Conservation (phyloP, 2,329 filamentous ascomycete genomes). For the Zalaria sp. region DNA sequence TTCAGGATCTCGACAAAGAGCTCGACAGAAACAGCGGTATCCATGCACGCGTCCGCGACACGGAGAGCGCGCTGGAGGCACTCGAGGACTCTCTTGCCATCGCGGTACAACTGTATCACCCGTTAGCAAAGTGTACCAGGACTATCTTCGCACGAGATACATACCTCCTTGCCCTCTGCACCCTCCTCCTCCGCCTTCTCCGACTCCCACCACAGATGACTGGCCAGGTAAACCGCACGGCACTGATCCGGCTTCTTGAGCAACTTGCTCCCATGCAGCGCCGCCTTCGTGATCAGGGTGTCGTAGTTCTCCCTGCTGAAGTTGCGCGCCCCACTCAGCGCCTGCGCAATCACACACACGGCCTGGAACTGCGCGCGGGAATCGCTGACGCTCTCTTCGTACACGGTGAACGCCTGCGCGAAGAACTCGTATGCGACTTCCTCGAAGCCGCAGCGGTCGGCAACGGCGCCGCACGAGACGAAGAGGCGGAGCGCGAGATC, state of each 20-base stretch:
- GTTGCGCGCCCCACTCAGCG: constrained; percentile 73
- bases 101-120: constrained; percentile 65
- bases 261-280: constrained; percentile 89
- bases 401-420: constrained; percentile 93
- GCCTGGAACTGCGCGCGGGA: constrained; percentile 96
- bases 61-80: constrained; percentile 89
- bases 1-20: constrained; percentile 97
- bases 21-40: constrained; percentile 91
- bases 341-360: constrained; percentile 83
- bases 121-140: constrained; percentile 10
- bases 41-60: constrained; percentile 98
- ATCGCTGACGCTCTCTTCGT: constrained; percentile 91
- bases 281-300: constrained; percentile 94
- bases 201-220: constrained; percentile 95
- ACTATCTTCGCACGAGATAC: neutral
- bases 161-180: constrained; percentile 14
- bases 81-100: constrained; percentile 92
- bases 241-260: constrained; percentile 98
- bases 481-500: constrained; percentile 85
- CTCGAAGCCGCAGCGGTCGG: constrained; percentile 81
- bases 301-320: constrained; percentile 98
- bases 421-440: constrained; percentile 98
- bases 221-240: constrained; percentile 87
- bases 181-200: constrained; percentile 68
- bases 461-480: constrained; percentile 80